Evolutionary conservation across 495 filamentous ascomycete genomes (phyloP).

Genomic region (Aspergillus conjunctus): DNA sequence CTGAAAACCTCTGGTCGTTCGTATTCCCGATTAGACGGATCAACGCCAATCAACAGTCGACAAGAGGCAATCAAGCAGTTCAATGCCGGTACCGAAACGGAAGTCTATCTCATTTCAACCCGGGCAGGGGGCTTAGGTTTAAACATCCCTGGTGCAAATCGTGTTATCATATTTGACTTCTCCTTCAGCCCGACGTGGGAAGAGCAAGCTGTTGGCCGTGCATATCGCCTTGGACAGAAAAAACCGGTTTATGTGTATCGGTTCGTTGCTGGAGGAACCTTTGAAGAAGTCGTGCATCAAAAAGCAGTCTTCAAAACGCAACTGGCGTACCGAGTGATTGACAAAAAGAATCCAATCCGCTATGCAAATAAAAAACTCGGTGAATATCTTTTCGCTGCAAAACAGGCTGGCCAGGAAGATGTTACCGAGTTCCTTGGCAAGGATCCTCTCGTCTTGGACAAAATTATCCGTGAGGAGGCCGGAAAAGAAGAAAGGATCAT

Average conservation of each 20-base stretch:
- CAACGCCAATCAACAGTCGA: slow-evolving; percentile 52
- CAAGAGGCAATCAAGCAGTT: slow-evolving; percentile 66
- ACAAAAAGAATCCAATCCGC: slow-evolving; percentile 73
- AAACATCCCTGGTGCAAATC: slow-evolving; percentile 83
- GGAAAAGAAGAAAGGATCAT: slow-evolving; percentile 41
- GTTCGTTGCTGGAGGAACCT: slow-evolving; percentile 77
- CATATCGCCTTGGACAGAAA: slow-evolving; percentile 81
- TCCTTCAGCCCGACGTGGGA: slow-evolving; percentile 79
- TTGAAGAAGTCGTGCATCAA: slow-evolving; percentile 71
- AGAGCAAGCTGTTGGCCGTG: slow-evolving; percentile 85
- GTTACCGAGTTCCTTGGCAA: slow-evolving; percentile 57
- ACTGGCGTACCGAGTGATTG: slow-evolving; percentile 75
- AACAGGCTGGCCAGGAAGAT: slow-evolving; percentile 52
- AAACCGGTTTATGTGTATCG: slow-evolving; percentile 89
- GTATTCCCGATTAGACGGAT: slow-evolving; percentile 68
- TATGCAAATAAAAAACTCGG: slow-evolving; percentile 49
- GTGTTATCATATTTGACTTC: slow-evolving; percentile 86
- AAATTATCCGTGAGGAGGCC: slow-evolving; percentile 51
- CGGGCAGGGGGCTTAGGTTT: slow-evolving; percentile 78
- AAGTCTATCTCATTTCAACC: slow-evolving; percentile 81
- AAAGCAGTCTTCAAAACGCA: slow-evolving; percentile 78
- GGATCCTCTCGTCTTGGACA: slow-evolving; percentile 70
- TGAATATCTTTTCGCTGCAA: slow-evolving; percentile 61
- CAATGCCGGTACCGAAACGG: slow-evolving; percentile 48
- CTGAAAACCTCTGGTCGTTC: slow-evolving; percentile 45